Percentiles rank a stretch among this genome's conserved stretches.
Evolutionary conservation across 805 yeast genomes (phyloP).

Genomic region (Phaffomyces antillensis): DNA sequence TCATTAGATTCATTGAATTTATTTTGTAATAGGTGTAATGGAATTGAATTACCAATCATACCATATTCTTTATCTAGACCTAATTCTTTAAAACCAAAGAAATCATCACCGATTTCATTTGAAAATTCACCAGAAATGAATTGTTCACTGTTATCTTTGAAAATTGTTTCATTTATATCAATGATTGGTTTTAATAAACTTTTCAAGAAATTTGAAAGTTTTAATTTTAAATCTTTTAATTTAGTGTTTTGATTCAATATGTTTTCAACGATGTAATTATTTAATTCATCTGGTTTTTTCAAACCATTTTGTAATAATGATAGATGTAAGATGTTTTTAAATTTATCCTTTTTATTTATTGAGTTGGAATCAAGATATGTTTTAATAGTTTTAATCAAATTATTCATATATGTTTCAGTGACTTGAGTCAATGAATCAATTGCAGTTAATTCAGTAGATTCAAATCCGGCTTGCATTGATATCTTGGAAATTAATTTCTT

Average conservation of each 20-base stretch:
- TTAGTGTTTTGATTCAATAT: constrained; percentile 62
- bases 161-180: constrained; percentile 68
- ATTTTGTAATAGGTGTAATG: constrained; percentile 80
- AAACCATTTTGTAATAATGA: constrained; percentile 83
- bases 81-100: constrained; percentile 91
- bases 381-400: constrained; percentile 64
- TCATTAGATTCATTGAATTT: constrained; percentile 55
- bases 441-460: constrained; percentile 71
- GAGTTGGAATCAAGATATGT: constrained; percentile 59
- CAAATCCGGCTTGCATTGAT: constrained; percentile 90
- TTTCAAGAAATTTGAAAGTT: constrained; percentile 64
- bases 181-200: constrained; percentile 75
- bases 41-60: constrained; percentile 75
- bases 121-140: constrained; percentile 93
- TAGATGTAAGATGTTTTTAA: constrained; percentile 47
- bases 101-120: constrained; percentile 91
- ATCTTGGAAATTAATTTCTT: constrained; percentile 67
- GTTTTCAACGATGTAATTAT: constrained; percentile 66
- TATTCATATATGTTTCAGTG: constrained; percentile 73
- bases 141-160: constrained; percentile 88
- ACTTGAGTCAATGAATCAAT: constrained; percentile 73
- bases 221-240: constrained; percentile 57
- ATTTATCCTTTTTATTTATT: constrained; percentile 23
- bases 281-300: constrained; percentile 67
- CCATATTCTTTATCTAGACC: constrained; percentile 93